phyloP scores from a whole-genome alignment of 2,329 filamentous ascomycete genomes.

The Diaporthe vexans region DNA sequence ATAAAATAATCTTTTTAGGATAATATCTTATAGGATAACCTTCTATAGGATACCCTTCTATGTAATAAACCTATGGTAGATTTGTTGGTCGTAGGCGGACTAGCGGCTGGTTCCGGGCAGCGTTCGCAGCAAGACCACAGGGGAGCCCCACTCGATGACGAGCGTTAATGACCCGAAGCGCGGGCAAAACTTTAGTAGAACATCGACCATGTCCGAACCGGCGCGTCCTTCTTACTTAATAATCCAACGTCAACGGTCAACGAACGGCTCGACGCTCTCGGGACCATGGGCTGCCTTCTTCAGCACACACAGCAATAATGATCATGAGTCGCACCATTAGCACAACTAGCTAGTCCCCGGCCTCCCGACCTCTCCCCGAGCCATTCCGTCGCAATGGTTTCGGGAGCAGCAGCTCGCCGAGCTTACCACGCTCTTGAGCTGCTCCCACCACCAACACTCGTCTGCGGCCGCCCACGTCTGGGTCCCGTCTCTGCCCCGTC shows the following conservation, averaged over 20 bases:
- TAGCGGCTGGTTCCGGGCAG: background rate
- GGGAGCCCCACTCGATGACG: constrained; percentile 34
- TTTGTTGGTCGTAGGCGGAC: background rate
- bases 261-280: constrained; percentile 1
- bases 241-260: constrained; percentile 4
- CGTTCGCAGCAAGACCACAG: background rate
- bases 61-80: background rate
- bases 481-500: background rate
- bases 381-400: constrained; percentile 57
- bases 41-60: too few species aligned
- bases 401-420: constrained; percentile 62
- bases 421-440: constrained; percentile 49
- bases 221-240: constrained; percentile 7
- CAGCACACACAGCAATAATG: constrained; percentile 22
- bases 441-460: constrained; percentile 61
- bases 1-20: too few species aligned
- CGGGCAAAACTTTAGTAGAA: constrained; percentile 36
- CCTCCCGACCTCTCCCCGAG: constrained; percentile 1
- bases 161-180: constrained; percentile 25
- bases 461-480: constrained; percentile 44
- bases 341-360: constrained; percentile 31
- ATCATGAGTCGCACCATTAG: constrained; percentile 35
- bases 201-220: constrained; percentile 22
- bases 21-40: too few species aligned
- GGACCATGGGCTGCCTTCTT: constrained; percentile 8